These are phyloP conservation scores for Aspergillus sp. DNA, from an alignment of 2,329 filamentous ascomycete genomes.

Conservation along the genomic window DNA sequence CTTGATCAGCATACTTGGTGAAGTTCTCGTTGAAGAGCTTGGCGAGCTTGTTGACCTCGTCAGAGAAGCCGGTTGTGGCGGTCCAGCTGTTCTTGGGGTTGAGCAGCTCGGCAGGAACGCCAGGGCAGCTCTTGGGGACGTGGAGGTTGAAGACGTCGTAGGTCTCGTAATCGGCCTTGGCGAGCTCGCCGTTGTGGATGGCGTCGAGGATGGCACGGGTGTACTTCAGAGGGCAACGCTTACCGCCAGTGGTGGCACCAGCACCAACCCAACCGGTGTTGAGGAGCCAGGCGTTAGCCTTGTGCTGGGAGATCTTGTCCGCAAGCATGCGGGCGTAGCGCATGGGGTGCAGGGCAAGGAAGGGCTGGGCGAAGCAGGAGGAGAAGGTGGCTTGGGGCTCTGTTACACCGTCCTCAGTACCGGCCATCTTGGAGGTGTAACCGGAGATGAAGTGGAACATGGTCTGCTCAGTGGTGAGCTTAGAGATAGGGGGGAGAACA, in stretches of 20 bases:
- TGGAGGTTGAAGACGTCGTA: slow-evolving; percentile 97
- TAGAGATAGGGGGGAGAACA: slow-evolving; percentile 96
- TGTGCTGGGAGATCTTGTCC: slow-evolving; percentile 94
- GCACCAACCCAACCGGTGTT: slow-evolving; percentile 98
- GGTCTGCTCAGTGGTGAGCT: slow-evolving; percentile 89
- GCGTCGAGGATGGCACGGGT: slow-evolving; percentile 97
- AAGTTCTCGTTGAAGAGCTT: slow-evolving; percentile 95
- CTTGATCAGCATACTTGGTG: slow-evolving; percentile 86
- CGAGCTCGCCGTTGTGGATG: slow-evolving; percentile 95
- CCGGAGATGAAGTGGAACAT: slow-evolving; percentile 99
- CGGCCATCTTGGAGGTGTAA: slow-evolving; percentile 99
- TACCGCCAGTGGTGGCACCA: slow-evolving; percentile 84
- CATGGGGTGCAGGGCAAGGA: slow-evolving; percentile 98
- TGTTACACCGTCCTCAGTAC: slow-evolving; percentile 93
- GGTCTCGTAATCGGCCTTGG: slow-evolving; percentile 87
- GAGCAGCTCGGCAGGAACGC: slow-evolving; percentile 86
- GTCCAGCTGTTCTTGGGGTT: slow-evolving; percentile 96
- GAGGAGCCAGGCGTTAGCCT: slow-evolving; percentile 95
- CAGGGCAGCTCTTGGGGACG: slow-evolving; percentile 88
- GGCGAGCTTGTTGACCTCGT: slow-evolving; percentile 87
- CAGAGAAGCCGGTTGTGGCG: slow-evolving; percentile 75
- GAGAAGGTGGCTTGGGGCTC: slow-evolving; percentile 99
- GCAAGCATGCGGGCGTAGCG: slow-evolving; percentile 98
- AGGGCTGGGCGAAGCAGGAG: slow-evolving; percentile 98
- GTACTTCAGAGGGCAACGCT: slow-evolving; percentile 98